These are phyloP conservation scores for Coemansia sp. DNA, from an alignment of 192 early-diverging fungal genomes.

Conservation along the genomic window DNA sequence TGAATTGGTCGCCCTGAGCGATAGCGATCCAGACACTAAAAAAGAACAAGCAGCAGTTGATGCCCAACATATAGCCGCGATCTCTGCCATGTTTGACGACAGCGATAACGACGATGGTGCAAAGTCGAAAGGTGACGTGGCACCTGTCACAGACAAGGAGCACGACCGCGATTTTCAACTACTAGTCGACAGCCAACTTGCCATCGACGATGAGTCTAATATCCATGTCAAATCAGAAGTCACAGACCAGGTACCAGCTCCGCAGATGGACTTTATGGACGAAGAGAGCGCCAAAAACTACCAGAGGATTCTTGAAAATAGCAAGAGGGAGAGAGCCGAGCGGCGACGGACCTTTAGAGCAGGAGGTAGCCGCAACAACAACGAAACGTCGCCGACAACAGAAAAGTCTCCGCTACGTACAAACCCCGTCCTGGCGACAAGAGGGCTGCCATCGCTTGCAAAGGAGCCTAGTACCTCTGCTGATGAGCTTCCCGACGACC, in stretches of 20 bases:
- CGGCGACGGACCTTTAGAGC: conserved; percentile 4
- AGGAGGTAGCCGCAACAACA: not conserved
- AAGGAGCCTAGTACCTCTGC: not conserved
- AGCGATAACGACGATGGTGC: not conserved
- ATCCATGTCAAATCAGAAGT: not conserved
- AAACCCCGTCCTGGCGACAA: not conserved
- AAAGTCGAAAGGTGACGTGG: not conserved
- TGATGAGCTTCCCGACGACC: conserved; percentile 32
- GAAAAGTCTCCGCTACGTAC: not conserved
- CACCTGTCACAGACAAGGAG: not conserved
- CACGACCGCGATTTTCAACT: not conserved
- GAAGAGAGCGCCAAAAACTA: conserved; percentile 51
- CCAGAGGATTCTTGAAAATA: conserved; percentile 23
- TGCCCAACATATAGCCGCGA: conserved; percentile 6
- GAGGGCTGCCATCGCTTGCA: not conserved
- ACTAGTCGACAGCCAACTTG: not conserved
- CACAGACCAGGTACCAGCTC: not conserved
- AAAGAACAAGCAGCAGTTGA: not conserved
- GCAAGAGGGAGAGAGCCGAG: not conserved
- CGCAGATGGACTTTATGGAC: conserved; percentile 43
- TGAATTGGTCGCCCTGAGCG: not conserved
- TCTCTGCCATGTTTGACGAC: conserved; percentile 39
- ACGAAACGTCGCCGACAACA: not conserved
- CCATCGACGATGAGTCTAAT: not conserved
- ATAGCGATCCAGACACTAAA: not conserved